phyloP scores from a whole-genome alignment of 371 early-diverging fungal species.

The Syncephalastrum contaminatum region DNA sequence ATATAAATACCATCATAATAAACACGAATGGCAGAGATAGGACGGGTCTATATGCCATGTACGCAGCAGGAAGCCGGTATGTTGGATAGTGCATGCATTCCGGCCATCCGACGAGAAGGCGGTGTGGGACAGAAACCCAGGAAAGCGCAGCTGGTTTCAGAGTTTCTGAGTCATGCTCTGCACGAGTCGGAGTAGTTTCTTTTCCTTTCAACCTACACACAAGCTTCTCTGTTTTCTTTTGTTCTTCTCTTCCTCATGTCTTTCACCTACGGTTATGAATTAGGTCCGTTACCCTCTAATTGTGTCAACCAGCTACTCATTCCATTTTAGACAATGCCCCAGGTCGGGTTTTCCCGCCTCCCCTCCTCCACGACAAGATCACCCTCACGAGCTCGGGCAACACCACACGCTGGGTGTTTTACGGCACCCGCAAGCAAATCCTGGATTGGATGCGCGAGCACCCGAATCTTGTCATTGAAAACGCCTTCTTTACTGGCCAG shows the following conservation, averaged over 20 bases:
- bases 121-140: too few relatives aligned
- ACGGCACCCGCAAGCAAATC: constrained; percentile 44
- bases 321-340: constrained; percentile 10
- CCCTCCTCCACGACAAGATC: constrained; percentile 33
- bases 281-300: constrained; percentile 8
- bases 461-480: constrained; percentile 28
- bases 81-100: too few relatives aligned
- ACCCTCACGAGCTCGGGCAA: constrained; percentile 34
- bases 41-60: too few relatives aligned
- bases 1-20: too few relatives aligned
- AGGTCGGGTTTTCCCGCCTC: constrained; percentile 38
- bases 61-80: too few relatives aligned
- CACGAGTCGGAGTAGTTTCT: too few relatives aligned
- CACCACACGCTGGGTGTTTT: constrained; percentile 41
- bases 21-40: too few relatives aligned
- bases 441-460: constrained; percentile 41
- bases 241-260: background rate
- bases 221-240: too few relatives aligned
- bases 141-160: too few relatives aligned
- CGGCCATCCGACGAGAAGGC: too few relatives aligned
- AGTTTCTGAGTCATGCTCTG: too few relatives aligned
- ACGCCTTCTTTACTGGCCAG: constrained; percentile 22
- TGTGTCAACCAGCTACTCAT: background rate
- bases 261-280: background rate
- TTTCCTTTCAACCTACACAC: too few relatives aligned